phyloP scores from a whole-genome alignment of 169 alveolate genomes.

The Plasmodium sp. region DNA sequence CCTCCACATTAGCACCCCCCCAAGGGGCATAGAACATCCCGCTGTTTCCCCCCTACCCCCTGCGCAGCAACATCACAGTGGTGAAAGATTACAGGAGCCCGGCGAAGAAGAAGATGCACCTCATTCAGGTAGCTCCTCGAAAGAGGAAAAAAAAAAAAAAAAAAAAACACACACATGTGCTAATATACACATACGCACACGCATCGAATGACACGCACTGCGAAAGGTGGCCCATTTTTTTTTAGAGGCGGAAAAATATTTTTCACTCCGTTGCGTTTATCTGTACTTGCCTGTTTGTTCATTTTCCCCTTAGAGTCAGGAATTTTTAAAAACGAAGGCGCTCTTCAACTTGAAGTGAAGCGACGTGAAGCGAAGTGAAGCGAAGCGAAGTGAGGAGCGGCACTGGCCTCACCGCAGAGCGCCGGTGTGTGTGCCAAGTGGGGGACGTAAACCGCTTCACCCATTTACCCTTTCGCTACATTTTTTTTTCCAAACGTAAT shows the following conservation, averaged over 20 bases:
- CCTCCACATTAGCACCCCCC: not conserved
- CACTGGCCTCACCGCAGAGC: not conserved
- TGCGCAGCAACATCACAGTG: conserved; percentile 40
- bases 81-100: conserved; percentile 62
- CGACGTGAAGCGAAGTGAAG: not conserved
- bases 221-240: not conserved
- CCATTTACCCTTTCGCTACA: not conserved
- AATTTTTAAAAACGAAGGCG: conserved; percentile 54
- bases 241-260: not conserved
- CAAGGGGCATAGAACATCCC: not conserved
- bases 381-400: not conserved
- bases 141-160: not conserved
- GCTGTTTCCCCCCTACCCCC: not conserved
- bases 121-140: conserved; percentile 24
- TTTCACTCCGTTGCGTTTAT: not conserved
- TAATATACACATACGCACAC: not conserved
- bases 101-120: conserved; percentile 70
- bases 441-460: not conserved
- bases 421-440: not conserved
- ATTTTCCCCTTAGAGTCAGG: conserved; percentile 30
- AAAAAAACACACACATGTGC: not conserved
- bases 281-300: not conserved
- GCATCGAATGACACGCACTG: not conserved
- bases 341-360: conserved; percentile 36
- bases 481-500: not conserved